Conservation (phyloP, 345 rosid genomes). For the Garcia nutans region DNA sequence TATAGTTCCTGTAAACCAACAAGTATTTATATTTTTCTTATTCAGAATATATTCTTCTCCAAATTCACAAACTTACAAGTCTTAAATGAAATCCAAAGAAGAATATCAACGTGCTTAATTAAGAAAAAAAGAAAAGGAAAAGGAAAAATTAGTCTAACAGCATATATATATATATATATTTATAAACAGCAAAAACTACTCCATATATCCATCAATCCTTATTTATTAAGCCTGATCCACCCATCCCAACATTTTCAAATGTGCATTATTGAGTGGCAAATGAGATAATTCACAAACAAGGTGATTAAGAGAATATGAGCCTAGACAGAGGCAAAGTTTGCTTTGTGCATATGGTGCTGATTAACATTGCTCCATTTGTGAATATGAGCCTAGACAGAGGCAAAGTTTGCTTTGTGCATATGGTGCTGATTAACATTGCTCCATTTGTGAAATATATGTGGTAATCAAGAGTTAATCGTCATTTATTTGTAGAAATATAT, state of each 20-base stretch:
- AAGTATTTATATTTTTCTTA: not conserved
- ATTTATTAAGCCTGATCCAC: not conserved
- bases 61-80: not conserved
- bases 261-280: not conserved
- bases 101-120: not conserved
- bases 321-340: not conserved
- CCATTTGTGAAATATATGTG: not conserved
- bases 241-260: not conserved
- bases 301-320: not conserved
- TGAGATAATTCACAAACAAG: not conserved
- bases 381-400: not conserved
- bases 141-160: not conserved
- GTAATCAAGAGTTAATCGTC: not conserved
- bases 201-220: not conserved
- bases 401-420: too few species aligned
- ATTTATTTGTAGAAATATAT: not conserved
- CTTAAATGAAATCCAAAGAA: not conserved
- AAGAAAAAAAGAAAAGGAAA: not conserved
- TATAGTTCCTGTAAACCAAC: conserved; percentile 30
- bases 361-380: not conserved
- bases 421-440: not conserved
- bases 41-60: not conserved
- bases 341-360: not conserved
- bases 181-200: too few species aligned
- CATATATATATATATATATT: too few species aligned